Base-by-base conservation (phyloP, 2,329 filamentous ascomycete genomes). In the Hyphodiscus sp. region DNA sequence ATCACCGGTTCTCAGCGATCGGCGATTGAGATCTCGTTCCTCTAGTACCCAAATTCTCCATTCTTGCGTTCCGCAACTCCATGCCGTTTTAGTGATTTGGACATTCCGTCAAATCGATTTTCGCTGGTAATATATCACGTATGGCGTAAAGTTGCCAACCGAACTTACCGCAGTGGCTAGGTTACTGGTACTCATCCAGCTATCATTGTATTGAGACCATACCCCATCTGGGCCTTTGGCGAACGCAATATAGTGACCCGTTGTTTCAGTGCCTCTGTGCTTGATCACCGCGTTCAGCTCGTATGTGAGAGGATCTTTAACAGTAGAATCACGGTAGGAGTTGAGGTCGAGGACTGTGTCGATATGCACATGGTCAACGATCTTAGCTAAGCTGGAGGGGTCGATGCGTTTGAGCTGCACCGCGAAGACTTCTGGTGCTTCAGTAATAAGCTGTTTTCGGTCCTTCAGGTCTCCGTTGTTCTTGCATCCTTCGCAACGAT, bases 231-330 rank as follows among this genome's bases (percentile, higher is more conserved):
- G 49, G 18, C 56, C 62, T 18, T 50, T 53, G 2, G 61, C 58
- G 47, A 50, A 47, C 43, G 57, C 60, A n/a, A 59, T 48, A 45
- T 66, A 66, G 41, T 66, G 64, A 1, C 64, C 64, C 11, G 10
- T 51, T 13, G 50, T 48, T 2, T 50, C 20, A 7, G 13, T 56
- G 8, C 64, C 64, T 2, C 16, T 38, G 51, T 71, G 69, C 43
- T 63, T 60, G 10, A 71, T 56, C 2, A 68, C 62, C 10, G 67
- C 60, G 1, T 56, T 47, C 13, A 70, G 59, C 33, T 65, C 58
- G 50, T 70, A 71, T 26, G 45, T 18, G 42, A 45, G 43, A 52
- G 55, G 9, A 41, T 55, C 8, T 53, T 26, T 19, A 47, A 49
- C 43, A 18, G 41, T 52, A 38, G 45, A 53, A 43, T 50, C 48